Base-by-base conservation (phyloP, 1,284 basidiomycete genomes). In the Lentinus polychrous region DNA sequence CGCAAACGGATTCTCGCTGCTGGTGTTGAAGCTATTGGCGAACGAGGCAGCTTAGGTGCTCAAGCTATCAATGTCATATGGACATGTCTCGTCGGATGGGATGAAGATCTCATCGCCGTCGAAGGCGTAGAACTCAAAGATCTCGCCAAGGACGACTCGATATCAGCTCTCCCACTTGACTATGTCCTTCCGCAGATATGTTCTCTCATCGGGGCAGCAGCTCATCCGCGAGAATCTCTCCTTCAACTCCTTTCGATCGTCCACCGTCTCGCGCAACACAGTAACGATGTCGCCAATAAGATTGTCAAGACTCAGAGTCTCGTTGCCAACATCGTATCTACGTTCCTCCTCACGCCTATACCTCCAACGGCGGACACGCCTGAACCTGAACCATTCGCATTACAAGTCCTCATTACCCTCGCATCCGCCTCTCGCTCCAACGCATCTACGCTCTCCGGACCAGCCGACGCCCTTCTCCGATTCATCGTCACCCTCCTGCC, bases 31-130 rank as follows among this genome's bases (percentile, higher is more conserved):
- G 83, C 83, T 0, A 66, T 89, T 56, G 63, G 65, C 7, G 83
- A 86, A 58, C 73, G 74, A n/a, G 86, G 85, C 1, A 79, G 76
- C 49, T 70, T 88, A 8, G 85, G 83, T 3, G 75, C 74, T 2
- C 71, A 72, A 12, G 86, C 84, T 0, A 69, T 88, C 5, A 83
- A 87, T 45, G 71, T 86, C 3, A 64, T 86, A 17, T 87, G 85
- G 84, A 76, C 78, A 52, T 83, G 80, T 49, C 61, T 85, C 22
- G 82, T 84, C 1, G 74, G 69, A 11, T 85, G 81, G 81, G 72
- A 81, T 37, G 66, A 68, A 14, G 53, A 67, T 1, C 40, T 66
- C 4, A 49, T 62, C 14, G 61, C 64, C n/a, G 42, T 79, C 11
- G 74, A 76, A 36, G 75, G 70, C 5, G 69, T 79, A 8, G 81